Base-by-base conservation (phyloP, 208 protist species). In the Wallacemonas sp. region DNA sequence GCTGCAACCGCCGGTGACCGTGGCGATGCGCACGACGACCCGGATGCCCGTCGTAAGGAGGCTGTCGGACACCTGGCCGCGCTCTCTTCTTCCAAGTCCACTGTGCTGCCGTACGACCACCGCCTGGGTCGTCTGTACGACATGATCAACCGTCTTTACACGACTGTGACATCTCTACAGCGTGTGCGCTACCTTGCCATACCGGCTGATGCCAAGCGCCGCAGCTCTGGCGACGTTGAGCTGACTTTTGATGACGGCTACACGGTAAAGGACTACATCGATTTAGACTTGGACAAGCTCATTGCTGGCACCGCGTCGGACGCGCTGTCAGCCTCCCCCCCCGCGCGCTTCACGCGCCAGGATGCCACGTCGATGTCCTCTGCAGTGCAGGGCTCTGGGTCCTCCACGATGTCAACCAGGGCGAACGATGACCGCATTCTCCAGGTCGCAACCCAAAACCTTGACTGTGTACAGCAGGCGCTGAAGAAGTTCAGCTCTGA, bases 141-240 rank as follows among this genome's bases (percentile, higher is more conserved):
- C 41, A 79, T 68, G 20, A 73, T 92, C 18, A 64, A 74, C 25
- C 74, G 79, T 28, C 71, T 95, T 3, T 78, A 88, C 66, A 91
- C 76, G 3, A 68, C 86, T 11, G 80, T 95, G 23, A 74, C 79
- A 12, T 84, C 82, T 16, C 67, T 95, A 32, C 50, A 83, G 48
- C 84, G 81, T 29, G 89, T 95, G n/a, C 84, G 78, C 38, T 95
- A 95, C 76, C 74, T 92, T 18, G 74, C 72, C 23, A 83, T 95
- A 49, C 89, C 89, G 25, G 61, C 55, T 10, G 65, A 59, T 1
- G 36, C 62, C 22, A 57, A 70, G 36, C 69, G 50, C 3, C 76
- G 83, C 54, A 74, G 81, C 67, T 65, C 74, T 23, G 74, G 83
- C 36, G 79, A 82, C 22, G 64, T 62, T 11, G 83, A 92, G 25